Evolutionary conservation across 257 asterid genomes (phyloP).

Genomic region (Fraxinus pennsylvanica): DNA sequence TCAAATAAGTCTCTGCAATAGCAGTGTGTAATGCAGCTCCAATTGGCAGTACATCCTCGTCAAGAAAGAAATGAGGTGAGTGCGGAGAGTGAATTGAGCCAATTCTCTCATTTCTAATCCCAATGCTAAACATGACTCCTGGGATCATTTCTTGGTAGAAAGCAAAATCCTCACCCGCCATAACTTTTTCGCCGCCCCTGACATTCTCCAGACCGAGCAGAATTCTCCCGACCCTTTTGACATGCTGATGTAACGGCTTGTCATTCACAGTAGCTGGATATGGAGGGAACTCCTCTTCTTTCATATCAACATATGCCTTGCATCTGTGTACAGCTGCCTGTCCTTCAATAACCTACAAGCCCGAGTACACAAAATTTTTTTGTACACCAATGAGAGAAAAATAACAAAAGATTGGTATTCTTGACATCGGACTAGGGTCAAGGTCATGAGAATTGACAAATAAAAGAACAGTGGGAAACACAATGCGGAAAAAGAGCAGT

Average conservation of each 20-base stretch:
- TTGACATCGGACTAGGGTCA: background rate
- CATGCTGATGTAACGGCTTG: slow-evolving; percentile 51
- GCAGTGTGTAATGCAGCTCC: slow-evolving; percentile 65
- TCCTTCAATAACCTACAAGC: slow-evolving; percentile 63
- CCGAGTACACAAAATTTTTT: background rate
- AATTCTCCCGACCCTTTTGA: slow-evolving; percentile 57
- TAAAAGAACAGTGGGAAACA: background rate
- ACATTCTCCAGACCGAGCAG: slow-evolving; percentile 58
- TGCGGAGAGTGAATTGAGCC: slow-evolving; percentile 71
- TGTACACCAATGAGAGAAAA: background rate
- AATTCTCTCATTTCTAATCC: slow-evolving; percentile 61
- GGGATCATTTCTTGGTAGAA: slow-evolving; percentile 78
- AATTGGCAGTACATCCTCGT: slow-evolving; percentile 70
- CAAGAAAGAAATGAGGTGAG: slow-evolving; percentile 79
- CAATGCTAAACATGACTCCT: slow-evolving; percentile 58
- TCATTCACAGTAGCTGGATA: slow-evolving; percentile 78
- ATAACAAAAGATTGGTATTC: background rate
- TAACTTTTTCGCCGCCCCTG: slow-evolving; percentile 42
- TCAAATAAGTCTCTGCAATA: slow-evolving; percentile 42
- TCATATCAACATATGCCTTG: slow-evolving; percentile 53
- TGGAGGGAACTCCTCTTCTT: slow-evolving; percentile 47
- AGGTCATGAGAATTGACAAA: background rate
- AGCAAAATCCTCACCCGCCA: slow-evolving; percentile 90
- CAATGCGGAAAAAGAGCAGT: background rate
- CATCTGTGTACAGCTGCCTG: slow-evolving; percentile 72